A percentile compares a stretch with the other conserved stretches of the same genome.
Evolutionary conservation across 768 basidiomycete species (phyloP).

Genomic region (Psilocybe tampanensis): DNA sequence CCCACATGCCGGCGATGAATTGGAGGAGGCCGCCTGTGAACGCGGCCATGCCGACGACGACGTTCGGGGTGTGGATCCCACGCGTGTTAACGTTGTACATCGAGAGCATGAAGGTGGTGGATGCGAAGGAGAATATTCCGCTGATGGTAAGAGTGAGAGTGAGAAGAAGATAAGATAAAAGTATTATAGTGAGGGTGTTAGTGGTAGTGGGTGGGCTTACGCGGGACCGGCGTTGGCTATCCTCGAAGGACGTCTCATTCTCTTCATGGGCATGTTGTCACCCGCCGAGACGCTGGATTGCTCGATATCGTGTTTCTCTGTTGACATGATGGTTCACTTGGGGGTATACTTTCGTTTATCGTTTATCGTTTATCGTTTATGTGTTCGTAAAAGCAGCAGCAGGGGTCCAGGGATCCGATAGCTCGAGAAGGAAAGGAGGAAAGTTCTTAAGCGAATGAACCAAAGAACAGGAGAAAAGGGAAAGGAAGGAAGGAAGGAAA

Average conservation of each 20-base stretch:
- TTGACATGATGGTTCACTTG: slow-evolving; percentile 9
- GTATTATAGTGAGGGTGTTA: no score
- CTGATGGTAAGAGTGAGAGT: slow-evolving; percentile 17
- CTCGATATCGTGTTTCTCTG: slow-evolving; percentile 11
- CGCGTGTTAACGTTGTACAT: slow-evolving; percentile 63
- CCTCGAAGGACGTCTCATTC: background rate
- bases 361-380: no score
- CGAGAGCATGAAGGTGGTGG: slow-evolving; percentile 70
- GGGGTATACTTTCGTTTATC: no score
- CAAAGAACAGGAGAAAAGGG: background rate
- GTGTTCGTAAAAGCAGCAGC: no score
- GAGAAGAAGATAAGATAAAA: no score
- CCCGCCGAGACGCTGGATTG: background rate
- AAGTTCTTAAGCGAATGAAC: background rate
- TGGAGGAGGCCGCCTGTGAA: slow-evolving; percentile 79
- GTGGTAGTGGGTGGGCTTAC: slow-evolving; percentile 29
- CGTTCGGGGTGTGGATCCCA: slow-evolving; percentile 52
- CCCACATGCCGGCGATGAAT: slow-evolving; percentile 84
- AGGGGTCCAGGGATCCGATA: no score
- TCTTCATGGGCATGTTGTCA: background rate
- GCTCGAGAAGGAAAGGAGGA: no score
- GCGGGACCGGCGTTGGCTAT: slow-evolving; percentile 36
- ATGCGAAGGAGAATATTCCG: slow-evolving; percentile 38
- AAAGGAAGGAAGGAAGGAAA: background rate
- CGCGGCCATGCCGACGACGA: slow-evolving; percentile 76